Evolutionary conservation across 352 stramenopile genomes (phyloP).

Genomic region (Globisporangium middletonii): DNA sequence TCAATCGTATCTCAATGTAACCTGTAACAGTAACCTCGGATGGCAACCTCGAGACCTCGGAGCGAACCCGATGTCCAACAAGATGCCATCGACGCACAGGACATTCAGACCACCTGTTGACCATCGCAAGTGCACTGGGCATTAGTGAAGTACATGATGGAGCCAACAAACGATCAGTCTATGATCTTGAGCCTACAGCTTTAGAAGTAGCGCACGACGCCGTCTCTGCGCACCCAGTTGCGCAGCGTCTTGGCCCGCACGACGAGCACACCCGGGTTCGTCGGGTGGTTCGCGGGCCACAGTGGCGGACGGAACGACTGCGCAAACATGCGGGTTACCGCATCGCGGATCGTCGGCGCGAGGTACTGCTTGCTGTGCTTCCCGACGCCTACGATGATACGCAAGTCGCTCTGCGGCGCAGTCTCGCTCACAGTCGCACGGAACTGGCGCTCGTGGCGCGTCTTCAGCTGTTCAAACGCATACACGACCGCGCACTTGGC

Average conservation of each 20-base stretch:
- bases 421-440: slow-evolving; percentile 17
- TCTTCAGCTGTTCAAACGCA: slow-evolving; percentile 43
- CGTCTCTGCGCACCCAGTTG: slow-evolving; percentile 50
- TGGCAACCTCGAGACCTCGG: too few species aligned
- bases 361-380: slow-evolving; percentile 54
- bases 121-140: too few species aligned
- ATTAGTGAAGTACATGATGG: too few species aligned
- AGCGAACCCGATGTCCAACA: too few species aligned
- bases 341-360: slow-evolving; percentile 47
- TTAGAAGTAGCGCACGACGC: slow-evolving; percentile 13
- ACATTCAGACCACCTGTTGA: too few species aligned
- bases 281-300: slow-evolving; percentile 44
- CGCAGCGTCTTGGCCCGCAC: slow-evolving; percentile 41
- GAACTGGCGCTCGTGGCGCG: slow-evolving; percentile 17
- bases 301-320: slow-evolving; percentile 42
- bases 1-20: too few species aligned
- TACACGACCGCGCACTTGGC: slow-evolving; percentile 68
- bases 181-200: background rate
- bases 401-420: slow-evolving; percentile 30
- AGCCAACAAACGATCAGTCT: too few species aligned
- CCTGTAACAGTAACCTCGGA: too few species aligned
- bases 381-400: slow-evolving; percentile 69
- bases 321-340: slow-evolving; percentile 46
- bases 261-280: slow-evolving; percentile 52
- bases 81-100: too few species aligned